phyloP scores from a whole-genome alignment of 2,329 filamentous ascomycete genomes.

The Mycosphaerella arachidis region DNA sequence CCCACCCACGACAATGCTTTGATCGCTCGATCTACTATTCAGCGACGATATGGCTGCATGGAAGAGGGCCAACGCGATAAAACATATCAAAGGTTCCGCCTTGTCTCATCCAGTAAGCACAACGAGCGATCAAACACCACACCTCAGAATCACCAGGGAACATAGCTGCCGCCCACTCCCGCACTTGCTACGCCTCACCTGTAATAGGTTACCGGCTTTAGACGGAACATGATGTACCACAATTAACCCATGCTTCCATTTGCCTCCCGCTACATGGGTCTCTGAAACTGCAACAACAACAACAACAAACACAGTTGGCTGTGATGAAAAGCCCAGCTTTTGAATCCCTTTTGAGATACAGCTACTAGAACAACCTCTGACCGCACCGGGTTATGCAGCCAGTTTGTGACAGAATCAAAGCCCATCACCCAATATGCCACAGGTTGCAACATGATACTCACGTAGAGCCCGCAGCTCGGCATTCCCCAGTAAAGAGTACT shows the following conservation, averaged over 20 bases:
- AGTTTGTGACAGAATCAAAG: constrained; percentile 13
- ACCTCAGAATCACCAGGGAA: not conserved
- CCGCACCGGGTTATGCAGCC: constrained; percentile 15
- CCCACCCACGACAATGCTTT: not conserved
- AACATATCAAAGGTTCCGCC: not conserved
- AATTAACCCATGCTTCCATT: not conserved
- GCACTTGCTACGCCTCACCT: not conserved
- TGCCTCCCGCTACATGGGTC: not conserved
- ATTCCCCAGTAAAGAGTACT: constrained; percentile 17
- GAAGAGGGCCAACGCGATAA: not conserved
- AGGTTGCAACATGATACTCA: constrained; percentile 10
- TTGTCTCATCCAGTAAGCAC: not conserved
- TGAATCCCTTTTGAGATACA: constrained; percentile 15
- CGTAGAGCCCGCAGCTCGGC: constrained; percentile 10
- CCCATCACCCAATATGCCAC: constrained; percentile 14
- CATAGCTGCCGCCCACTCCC: not conserved
- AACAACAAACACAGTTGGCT: not conserved
- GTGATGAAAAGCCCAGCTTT: constrained; percentile 18
- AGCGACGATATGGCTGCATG: not conserved
- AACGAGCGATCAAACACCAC: not conserved
- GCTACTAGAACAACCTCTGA: constrained; percentile 16
- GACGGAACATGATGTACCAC: not conserved
- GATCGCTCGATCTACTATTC: not conserved
- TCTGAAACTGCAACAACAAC: not conserved
- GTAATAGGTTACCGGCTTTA: not conserved